Conservation (phyloP, 805 yeast species). For the Blastobotrys americana region DNA sequence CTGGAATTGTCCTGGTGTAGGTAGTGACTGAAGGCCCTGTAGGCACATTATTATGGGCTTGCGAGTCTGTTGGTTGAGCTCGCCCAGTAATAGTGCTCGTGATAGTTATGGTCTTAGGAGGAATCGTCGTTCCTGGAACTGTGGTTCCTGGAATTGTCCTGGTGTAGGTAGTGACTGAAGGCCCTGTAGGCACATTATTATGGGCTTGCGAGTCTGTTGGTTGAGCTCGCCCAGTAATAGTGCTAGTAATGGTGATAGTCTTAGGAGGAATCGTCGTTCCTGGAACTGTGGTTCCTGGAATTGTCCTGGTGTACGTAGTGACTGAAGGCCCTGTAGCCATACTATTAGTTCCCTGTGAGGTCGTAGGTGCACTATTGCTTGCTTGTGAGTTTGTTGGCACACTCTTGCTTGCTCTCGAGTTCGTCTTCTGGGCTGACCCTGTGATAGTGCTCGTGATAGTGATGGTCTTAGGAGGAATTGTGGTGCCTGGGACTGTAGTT, state of each 20-base stretch:
- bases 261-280: constrained; percentile 12
- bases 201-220: not conserved
- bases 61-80: not conserved
- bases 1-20: constrained; percentile 3
- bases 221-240: not conserved
- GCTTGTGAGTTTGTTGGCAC: not conserved
- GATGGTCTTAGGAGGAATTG: constrained; percentile 13
- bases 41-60: too few species aligned
- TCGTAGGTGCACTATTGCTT: not conserved
- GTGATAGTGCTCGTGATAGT: constrained; percentile 6
- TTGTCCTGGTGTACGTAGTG: constrained; percentile 6
- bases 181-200: not conserved
- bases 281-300: constrained; percentile 22
- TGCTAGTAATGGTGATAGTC: constrained; percentile 6
- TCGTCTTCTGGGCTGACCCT: not conserved
- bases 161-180: not conserved
- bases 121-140: constrained; percentile 17
- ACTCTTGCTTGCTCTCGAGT: not conserved
- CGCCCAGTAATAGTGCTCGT: constrained; percentile 3
- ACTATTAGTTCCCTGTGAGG: not conserved
- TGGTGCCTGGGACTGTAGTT: constrained; percentile 13
- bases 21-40: too few species aligned
- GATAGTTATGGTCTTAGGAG: constrained; percentile 13
- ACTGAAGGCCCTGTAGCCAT: not conserved
- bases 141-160: constrained; percentile 14